Base-by-base conservation (phyloP, 2,329 filamentous ascomycete species). In the Dactylellina sp. region DNA sequence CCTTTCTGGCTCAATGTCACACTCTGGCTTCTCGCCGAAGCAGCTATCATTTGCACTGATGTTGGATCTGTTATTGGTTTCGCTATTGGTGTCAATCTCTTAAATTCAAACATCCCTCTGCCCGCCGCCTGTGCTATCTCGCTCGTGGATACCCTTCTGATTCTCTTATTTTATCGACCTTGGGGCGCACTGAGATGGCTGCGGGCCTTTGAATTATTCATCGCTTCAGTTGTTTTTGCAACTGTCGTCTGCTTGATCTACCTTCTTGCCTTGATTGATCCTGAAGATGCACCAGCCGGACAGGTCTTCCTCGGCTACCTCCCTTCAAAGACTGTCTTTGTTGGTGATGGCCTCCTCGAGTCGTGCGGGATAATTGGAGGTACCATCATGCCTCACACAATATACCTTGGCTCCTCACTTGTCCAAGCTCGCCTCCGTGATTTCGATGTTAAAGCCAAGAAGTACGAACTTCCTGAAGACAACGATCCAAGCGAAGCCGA, bases 41-140 rank as follows among this genome's bases (percentile, higher is more conserved):
- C 85, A 2, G 88, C 89, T 71, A 91, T 91, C 66, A 87, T 91
- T 60, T 89, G 89, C 0, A 91, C 89, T 0, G 89, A 91, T 79
- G 87, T 91, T 76, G 89, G 89, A 65, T 75, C 84, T 84, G 85
- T 87, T 57, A 84, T 87, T 76, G 85, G 85, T 44, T 85, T 84
- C 7, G 85, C 85, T 7, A 87, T 87, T 75, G 84, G 85, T 20
- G 79, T 87, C 44, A 86, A 87, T 74, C 80, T 87, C 7, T 81
- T 87, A 7, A 78, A 85, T 25, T 50, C 68, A 2, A 82, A 86
- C 11, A 82, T 87, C 11, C 85, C 85, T 25, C 79, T 87, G 1
- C 83, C 86, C 14, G 85, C 84, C 24, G 85, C 85, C 35, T 87
- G 85, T 78, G 84, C 84, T n/a, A 84, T 87, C 62, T 86, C 85